A percentile compares a stretch with the other conserved stretches of the same genome.
Conservation (phyloP, 306 rosid genomes). For the Aeschynomene evenia region DNA sequence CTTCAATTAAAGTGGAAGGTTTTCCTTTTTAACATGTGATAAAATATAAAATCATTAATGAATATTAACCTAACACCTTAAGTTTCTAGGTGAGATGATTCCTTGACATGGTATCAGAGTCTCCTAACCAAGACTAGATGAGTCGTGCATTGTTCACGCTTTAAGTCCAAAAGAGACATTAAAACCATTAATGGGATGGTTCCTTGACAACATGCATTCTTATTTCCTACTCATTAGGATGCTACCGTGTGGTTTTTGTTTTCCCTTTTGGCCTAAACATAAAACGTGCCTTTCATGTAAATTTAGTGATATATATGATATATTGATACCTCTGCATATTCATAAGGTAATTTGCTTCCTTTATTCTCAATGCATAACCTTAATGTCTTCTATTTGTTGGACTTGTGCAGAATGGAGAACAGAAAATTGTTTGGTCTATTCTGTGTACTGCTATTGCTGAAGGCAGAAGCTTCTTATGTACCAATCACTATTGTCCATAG, state of each 20-base stretch:
- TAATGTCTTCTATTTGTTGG: constrained; percentile 7
- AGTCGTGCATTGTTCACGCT: no score
- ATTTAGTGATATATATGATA: background rate
- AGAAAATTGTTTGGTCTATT: constrained; percentile 44
- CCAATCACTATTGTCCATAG: constrained; percentile 59
- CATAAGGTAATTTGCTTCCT: background rate
- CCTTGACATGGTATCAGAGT: no score
- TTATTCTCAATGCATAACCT: background rate
- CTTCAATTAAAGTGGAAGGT: background rate
- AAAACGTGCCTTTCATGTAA: background rate
- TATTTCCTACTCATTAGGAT: background rate
- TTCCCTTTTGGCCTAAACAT: background rate
- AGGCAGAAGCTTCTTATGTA: constrained; percentile 53
- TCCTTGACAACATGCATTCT: background rate
- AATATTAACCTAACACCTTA: no score
- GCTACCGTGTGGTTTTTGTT: background rate
- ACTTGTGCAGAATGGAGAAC: constrained; percentile 60
- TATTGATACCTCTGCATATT: background rate
- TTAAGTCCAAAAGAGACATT: no score
- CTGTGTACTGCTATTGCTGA: constrained; percentile 42
- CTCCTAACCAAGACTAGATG: no score
- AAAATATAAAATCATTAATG: no score
- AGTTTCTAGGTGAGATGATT: no score
- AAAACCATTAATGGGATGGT: no score
- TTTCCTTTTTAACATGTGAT: no score